Base-by-base conservation (phyloP, 2,329 filamentous ascomycete genomes). In the Coleophoma cylindrospora region DNA sequence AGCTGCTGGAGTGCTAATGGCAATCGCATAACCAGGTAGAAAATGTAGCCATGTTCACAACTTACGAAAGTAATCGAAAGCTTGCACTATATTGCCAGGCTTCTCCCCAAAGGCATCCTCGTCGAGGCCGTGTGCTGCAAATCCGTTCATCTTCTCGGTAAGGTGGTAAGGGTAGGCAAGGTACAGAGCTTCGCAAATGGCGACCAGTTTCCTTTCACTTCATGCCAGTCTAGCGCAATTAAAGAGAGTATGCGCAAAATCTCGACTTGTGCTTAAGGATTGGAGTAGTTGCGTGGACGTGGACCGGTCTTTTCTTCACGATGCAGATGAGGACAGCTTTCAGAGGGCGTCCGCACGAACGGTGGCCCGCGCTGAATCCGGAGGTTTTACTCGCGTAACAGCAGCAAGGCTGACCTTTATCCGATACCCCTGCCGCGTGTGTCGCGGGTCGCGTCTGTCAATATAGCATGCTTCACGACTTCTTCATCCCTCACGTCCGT, bases 31-130 rank as follows among this genome's bases (percentile, higher is more conserved):
- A 27, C 27, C 27, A 27, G 27, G 13, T 3, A 7, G n/a, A 44
- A 3, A 8, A 44, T 21, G 19, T n/a, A 19, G 13, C 33, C 6
- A 27, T 19, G 15, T 19, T 8, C 27, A 37, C 3, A 61, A 77
- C 88, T 66, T 81, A 96, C 91, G 92, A 69, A 99, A 99, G 58
- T 91, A 92, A 75, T 99, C 94, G 70, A 99, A 99, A 52, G 92
- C 91, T 69, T 85, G 86, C 63, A 95, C 82, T 51, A 86, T 80
- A 68, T 71, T 76, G 50, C 81, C 77, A 50, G 75, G 76, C 66
- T 86, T 85, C 61, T 89, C 84, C 64, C 81, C 87, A 72, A 96
- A 96, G 56, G 81, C 74, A 68, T 87, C 86, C 62, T 96, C 91
- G 64, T 91, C 79, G 60, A 91, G 79, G 58, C 76, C 76, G 60